phyloP scores from a whole-genome alignment of 2,329 filamentous ascomycete species.

The Lizonia empirigonia region DNA sequence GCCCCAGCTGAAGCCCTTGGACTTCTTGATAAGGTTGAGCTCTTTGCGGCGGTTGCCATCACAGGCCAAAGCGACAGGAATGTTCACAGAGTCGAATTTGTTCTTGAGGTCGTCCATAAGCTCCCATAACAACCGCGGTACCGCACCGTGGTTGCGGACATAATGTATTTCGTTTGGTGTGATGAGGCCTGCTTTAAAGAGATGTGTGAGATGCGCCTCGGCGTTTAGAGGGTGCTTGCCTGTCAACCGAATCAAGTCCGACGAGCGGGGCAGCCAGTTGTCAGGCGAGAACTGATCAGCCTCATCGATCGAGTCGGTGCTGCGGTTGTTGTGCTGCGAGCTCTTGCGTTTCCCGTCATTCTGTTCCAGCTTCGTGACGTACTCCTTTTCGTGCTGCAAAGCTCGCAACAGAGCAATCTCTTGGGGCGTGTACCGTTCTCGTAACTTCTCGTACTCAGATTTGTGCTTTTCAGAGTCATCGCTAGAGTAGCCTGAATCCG shows the following conservation, averaged over 20 bases:
- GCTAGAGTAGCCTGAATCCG: constrained; percentile 25
- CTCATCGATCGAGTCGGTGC: constrained; percentile 52
- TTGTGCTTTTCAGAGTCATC: constrained; percentile 25
- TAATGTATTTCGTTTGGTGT: constrained; percentile 60
- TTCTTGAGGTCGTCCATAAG: constrained; percentile 52
- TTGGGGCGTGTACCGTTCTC: constrained; percentile 48
- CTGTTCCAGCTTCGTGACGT: constrained; percentile 48
- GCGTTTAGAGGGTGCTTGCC: constrained; percentile 61
- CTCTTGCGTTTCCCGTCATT: constrained; percentile 53
- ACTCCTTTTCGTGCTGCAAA: constrained; percentile 53
- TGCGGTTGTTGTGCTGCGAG: constrained; percentile 42
- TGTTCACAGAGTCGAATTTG: constrained; percentile 58
- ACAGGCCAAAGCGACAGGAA: constrained; percentile 59
- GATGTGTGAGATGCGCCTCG: constrained; percentile 51
- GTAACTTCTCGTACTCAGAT: constrained; percentile 38
- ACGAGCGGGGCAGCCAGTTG: constrained; percentile 59
- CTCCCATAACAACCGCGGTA: constrained; percentile 58
- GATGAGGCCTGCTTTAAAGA: constrained; percentile 57
- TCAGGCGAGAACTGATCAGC: constrained; percentile 59
- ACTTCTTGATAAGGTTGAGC: constrained; percentile 57
- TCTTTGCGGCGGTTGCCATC: constrained; percentile 63
- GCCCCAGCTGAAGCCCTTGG: constrained; percentile 62
- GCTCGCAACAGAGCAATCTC: constrained; percentile 49
- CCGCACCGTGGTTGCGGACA: constrained; percentile 60
- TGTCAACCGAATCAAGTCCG: constrained; percentile 56